These are phyloP conservation scores for Trichoderma arundinaceum DNA, from an alignment of 2,329 filamentous ascomycete species.

Conservation along the genomic window DNA sequence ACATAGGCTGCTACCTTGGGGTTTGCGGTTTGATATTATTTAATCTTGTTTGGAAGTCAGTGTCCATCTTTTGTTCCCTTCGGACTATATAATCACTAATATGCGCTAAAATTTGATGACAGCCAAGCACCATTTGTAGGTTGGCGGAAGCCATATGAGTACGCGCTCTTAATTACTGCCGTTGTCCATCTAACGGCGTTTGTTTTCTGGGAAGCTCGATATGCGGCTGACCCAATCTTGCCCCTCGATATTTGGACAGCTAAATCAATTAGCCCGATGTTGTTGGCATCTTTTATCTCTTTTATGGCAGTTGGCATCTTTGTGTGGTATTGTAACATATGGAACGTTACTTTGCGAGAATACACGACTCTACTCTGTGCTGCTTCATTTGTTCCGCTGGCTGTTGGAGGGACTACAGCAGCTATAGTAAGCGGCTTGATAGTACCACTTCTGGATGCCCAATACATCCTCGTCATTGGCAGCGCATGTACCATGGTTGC, in stretches of 20 bases:
- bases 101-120: background rate
- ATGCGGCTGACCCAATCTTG: background rate
- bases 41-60: slow-evolving; percentile 13
- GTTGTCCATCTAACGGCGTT: background rate
- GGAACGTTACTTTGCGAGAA: background rate
- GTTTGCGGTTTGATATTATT: background rate
- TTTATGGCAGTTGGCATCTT: slow-evolving; percentile 8
- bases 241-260: slow-evolving; percentile 8
- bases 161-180: background rate
- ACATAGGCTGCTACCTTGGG: slow-evolving; percentile 8
- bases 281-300: background rate
- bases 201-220: background rate
- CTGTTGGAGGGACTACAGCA: background rate
- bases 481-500: background rate
- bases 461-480: slow-evolving; percentile 2
- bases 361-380: background rate
- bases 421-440: slow-evolving; percentile 1
- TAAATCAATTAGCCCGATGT: background rate
- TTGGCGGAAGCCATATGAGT: slow-evolving; percentile 10
- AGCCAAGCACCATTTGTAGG: slow-evolving; percentile 3
- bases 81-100: background rate
- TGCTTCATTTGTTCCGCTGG: background rate
- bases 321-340: background rate
- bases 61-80: background rate
- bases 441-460: background rate